These are phyloP conservation scores for Dactylellina haptotyla DNA, from an alignment of 2,329 filamentous ascomycete species.

Conservation along the genomic window DNA sequence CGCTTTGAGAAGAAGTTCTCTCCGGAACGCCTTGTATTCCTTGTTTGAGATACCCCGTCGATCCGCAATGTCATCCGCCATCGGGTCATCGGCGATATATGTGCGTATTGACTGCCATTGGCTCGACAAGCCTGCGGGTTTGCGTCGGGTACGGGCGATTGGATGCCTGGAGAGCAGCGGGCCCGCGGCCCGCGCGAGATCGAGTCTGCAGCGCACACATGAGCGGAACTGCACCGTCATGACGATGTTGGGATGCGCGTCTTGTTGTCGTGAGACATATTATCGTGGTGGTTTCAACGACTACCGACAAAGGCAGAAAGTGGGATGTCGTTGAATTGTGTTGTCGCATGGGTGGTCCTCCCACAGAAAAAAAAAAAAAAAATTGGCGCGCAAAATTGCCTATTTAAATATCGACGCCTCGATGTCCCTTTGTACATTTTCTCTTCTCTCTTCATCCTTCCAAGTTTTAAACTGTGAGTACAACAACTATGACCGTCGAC, in stretches of 20 bases:
- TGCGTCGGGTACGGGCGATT: constrained; percentile 9
- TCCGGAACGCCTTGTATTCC: background rate
- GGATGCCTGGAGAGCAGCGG: background rate
- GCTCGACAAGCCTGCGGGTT: background rate
- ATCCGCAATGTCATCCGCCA: background rate
- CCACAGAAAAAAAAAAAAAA: constrained; percentile 45
- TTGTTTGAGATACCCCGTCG: background rate
- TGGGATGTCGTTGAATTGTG: constrained; percentile 50
- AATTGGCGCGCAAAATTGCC: constrained; percentile 41
- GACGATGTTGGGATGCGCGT: background rate
- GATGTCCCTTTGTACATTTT: constrained; percentile 25
- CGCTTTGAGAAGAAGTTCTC: too few relatives aligned
- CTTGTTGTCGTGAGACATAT: background rate
- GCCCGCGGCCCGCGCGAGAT: constrained; percentile 8
- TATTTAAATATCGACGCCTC: constrained; percentile 44
- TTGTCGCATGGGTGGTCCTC: constrained; percentile 31
- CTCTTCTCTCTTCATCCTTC: constrained; percentile 81
- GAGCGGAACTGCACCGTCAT: constrained; percentile 35
- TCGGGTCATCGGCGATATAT: constrained; percentile 9
- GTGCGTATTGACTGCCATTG: constrained; percentile 29
- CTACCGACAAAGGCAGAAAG: too few relatives aligned
- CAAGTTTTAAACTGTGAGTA: constrained; percentile 97
- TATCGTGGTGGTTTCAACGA: constrained; percentile 9
- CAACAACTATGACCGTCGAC: constrained; percentile 51
- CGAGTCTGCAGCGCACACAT: constrained; percentile 32